Percentiles rank a stretch among this genome's conserved stretches.
These are phyloP conservation scores for Phycomyces blakesleeanus DNA, from an alignment of 192 early-diverging fungal species.

Conservation along the genomic window DNA sequence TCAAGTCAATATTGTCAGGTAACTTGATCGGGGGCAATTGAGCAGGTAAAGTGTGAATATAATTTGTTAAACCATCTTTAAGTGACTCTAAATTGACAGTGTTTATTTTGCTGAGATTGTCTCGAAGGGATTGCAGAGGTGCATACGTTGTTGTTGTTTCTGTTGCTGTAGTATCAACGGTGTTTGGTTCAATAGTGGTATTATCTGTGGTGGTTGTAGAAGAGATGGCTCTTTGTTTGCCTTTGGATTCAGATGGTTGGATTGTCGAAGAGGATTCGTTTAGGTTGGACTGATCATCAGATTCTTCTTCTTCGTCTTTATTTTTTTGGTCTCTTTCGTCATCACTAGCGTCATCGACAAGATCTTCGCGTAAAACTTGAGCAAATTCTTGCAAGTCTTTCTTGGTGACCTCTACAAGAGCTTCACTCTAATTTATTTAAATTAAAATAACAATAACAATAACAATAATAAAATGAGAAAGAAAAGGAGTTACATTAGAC, in stretches of 20 bases:
- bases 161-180: slow-evolving; percentile 14
- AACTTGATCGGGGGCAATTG: slow-evolving; percentile 20
- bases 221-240: too few species aligned
- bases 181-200: too few species aligned
- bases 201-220: too few species aligned
- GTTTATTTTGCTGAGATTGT: slow-evolving; percentile 17
- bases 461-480: too few species aligned
- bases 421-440: slow-evolving; percentile 22
- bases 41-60: slow-evolving; percentile 18
- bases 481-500: too few species aligned
- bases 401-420: slow-evolving; percentile 47
- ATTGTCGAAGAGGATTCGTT: too few species aligned
- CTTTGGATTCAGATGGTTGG: too few species aligned
- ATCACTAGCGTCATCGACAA: slow-evolving; percentile 27
- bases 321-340: slow-evolving; percentile 27
- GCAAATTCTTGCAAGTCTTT: slow-evolving; percentile 50
- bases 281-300: too few species aligned
- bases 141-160: slow-evolving; percentile 28
- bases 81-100: slow-evolving; percentile 16
- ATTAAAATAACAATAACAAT: too few species aligned
- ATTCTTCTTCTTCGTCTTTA: too few species aligned
- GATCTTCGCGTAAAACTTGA: slow-evolving; percentile 42
- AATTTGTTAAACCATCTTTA: slow-evolving; percentile 17
- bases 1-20: slow-evolving; percentile 33
- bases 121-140: slow-evolving; percentile 23